These are phyloP conservation scores for Coemansia sp. DNA, from an alignment of 192 early-diverging fungal species.

Conservation along the genomic window DNA sequence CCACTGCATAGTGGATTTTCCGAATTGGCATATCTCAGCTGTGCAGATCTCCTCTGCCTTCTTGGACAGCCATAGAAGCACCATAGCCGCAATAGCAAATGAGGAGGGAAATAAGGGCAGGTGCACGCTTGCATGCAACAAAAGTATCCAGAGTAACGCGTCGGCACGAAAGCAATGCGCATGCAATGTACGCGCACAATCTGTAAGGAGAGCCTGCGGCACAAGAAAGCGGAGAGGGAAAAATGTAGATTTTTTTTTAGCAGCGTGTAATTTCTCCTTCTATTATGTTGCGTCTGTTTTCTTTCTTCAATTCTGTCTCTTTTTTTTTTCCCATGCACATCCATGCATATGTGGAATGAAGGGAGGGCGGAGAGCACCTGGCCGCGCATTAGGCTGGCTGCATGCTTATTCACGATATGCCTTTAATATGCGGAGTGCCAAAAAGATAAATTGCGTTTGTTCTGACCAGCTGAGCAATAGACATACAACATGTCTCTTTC, in stretches of 20 bases:
- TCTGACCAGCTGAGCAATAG: not conserved
- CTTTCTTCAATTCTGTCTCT: slow-evolving; percentile 7
- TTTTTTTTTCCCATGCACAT: slow-evolving; percentile 5
- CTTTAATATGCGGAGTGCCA: slow-evolving; percentile 1
- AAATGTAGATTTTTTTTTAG: not conserved
- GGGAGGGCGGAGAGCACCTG: not conserved
- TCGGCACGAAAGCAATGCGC: not conserved
- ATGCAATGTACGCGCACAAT: slow-evolving; percentile 5
- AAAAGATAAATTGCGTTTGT: not conserved
- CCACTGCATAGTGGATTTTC: not conserved
- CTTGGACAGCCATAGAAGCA: not conserved
- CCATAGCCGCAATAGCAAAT: not conserved
- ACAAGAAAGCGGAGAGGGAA: slow-evolving; percentile 3
- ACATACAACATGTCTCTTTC: not conserved
- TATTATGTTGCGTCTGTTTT: not conserved
- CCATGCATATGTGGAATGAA: not conserved
- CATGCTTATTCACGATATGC: not conserved
- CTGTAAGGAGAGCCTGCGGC: not conserved
- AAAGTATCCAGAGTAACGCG: slow-evolving; percentile 5
- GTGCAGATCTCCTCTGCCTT: not conserved
- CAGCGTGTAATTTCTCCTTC: not conserved
- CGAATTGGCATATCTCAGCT: not conserved
- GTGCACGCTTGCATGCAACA: slow-evolving; percentile 8
- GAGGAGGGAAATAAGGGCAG: slow-evolving; percentile 1
- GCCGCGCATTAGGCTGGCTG: not conserved